A percentile compares a stretch with the other conserved stretches of the same genome.
phyloP scores from a whole-genome alignment of 2,329 filamentous ascomycete genomes.

The Xylariales sp. region DNA sequence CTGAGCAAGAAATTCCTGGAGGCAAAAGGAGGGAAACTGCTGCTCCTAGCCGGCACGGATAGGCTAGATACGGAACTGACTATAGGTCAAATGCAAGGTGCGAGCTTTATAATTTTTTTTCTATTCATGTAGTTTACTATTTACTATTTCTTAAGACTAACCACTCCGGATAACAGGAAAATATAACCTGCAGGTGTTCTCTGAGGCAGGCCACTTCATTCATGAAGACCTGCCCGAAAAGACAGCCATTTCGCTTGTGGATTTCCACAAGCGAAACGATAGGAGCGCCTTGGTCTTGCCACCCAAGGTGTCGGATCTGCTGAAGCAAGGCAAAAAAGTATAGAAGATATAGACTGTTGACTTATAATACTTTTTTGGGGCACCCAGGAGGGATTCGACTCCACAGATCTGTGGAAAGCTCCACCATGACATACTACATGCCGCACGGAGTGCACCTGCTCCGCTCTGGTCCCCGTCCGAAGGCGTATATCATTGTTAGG shows the following conservation, averaged over 20 bases:
- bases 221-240: slow-evolving; percentile 93
- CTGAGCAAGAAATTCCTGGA: slow-evolving; percentile 83
- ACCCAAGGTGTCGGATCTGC: slow-evolving; percentile 79
- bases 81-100: slow-evolving; percentile 31
- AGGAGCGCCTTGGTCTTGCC: slow-evolving; percentile 79
- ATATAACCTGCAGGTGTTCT: slow-evolving; percentile 92
- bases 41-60: slow-evolving; percentile 26
- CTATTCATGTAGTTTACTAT: no score
- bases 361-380: not conserved
- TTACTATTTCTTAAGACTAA: no score
- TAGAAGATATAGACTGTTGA: slow-evolving; percentile 10
- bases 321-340: slow-evolving; percentile 58
- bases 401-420: no score
- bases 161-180: no score
- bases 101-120: no score
- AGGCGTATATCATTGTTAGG: no score
- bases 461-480: no score
- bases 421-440: no score
- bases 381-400: no score
- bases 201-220: slow-evolving; percentile 92
- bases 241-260: slow-evolving; percentile 77
- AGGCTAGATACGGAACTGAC: slow-evolving; percentile 29
- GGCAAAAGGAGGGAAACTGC: slow-evolving; percentile 56
- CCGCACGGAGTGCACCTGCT: no score
- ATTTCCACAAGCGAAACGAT: slow-evolving; percentile 92